Evolutionary conservation across 192 early-diverging fungal genomes (phyloP).

Genomic region (Geranomyces michiganensis): DNA sequence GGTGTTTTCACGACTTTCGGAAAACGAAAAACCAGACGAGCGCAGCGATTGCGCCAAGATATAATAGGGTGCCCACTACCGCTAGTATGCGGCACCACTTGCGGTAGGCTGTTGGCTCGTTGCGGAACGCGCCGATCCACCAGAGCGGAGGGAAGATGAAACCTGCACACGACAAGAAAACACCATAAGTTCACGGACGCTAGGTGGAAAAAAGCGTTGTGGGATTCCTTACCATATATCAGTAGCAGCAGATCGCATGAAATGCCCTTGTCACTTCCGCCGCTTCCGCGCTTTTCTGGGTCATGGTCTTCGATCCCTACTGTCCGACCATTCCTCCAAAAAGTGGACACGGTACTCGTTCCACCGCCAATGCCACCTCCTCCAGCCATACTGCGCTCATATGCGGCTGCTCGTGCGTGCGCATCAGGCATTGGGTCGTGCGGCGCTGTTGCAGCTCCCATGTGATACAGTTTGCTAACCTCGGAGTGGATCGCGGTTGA

Average conservation of each 20-base stretch:
- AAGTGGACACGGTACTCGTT: conserved; percentile 18
- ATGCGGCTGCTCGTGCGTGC: too few species aligned
- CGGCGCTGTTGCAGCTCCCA: conserved; percentile 29
- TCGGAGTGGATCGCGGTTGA: conserved; percentile 44
- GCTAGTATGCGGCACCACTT: conserved; percentile 15
- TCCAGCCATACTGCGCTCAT: conserved; percentile 1
- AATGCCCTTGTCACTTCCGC: background rate
- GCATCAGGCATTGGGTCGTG: conserved; percentile 4
- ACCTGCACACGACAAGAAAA: background rate
- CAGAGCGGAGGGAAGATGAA: conserved; percentile 31
- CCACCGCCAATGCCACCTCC: background rate
- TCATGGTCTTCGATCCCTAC: background rate
- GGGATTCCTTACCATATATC: conserved; percentile 24
- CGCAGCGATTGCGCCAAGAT: conserved; percentile 7
- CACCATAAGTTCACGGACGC: background rate
- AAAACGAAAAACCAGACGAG: conserved; percentile 31
- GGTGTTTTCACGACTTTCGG: background rate
- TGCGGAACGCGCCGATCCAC: conserved; percentile 26
- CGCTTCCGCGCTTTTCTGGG: background rate
- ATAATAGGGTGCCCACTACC: conserved; percentile 27
- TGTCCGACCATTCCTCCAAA: conserved; percentile 17
- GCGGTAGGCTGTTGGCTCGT: conserved; percentile 20
- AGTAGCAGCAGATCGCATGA: conserved; percentile 21
- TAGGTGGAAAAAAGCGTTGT: background rate
- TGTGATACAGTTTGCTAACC: conserved; percentile 34